Percentiles rank a stretch among this genome's conserved stretches.
These are phyloP conservation scores for Mycena rosella DNA, from an alignment of 768 basidiomycete genomes.

Conservation along the genomic window DNA sequence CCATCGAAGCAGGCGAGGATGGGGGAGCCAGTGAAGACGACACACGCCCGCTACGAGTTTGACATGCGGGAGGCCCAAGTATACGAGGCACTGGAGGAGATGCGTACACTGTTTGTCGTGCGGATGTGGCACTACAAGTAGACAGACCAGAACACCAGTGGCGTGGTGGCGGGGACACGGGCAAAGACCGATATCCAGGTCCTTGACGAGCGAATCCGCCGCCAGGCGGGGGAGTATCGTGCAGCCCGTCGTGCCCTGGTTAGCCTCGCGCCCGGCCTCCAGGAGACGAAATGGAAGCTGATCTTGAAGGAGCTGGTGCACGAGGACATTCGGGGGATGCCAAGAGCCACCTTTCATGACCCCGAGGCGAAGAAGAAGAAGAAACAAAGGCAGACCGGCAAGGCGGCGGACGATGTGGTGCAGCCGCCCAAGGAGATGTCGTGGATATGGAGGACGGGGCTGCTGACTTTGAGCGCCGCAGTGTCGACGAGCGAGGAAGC, in stretches of 20 bases:
- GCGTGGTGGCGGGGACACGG: not conserved
- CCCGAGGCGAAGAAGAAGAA: slow-evolving; percentile 1
- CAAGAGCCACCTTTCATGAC: not conserved
- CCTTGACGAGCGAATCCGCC: not conserved
- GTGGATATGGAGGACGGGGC: not conserved
- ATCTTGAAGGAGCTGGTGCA: not conserved
- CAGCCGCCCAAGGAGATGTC: not conserved
- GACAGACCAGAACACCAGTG: not conserved
- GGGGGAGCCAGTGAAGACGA: too few species aligned
- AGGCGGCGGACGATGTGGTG: not conserved
- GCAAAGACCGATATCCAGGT: not conserved
- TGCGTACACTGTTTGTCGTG: not conserved
- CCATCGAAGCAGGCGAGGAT: too few species aligned
- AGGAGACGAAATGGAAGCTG: not conserved
- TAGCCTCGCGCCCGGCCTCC: not conserved
- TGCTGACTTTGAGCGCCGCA: not conserved
- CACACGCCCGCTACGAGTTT: not conserved
- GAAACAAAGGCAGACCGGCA: not conserved
- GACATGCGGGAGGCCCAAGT: slow-evolving; percentile 1
- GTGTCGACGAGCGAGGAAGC: not conserved
- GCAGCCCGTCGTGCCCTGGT: not conserved
- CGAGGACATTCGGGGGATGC: not conserved
- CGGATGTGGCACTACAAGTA: not conserved
- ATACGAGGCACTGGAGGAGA: not conserved
- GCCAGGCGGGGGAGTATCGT: not conserved